phyloP scores from a whole-genome alignment of 2,329 filamentous ascomycete species.

The Sclerotinia sclerotiorum region DNA sequence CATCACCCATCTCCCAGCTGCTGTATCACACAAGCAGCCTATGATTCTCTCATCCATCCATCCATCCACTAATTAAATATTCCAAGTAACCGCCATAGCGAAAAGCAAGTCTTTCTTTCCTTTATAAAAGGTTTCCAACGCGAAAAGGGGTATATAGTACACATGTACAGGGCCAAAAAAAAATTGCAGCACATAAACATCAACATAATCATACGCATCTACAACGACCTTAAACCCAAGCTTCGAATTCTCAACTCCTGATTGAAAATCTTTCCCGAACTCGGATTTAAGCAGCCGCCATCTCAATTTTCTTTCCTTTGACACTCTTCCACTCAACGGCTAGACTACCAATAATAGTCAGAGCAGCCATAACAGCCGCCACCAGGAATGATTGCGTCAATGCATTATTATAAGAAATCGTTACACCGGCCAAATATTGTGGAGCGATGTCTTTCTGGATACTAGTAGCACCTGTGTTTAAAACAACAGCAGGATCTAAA shows the following conservation, averaged over 20 bases:
- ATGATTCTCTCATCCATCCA: no score
- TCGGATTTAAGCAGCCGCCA: constrained; percentile 32
- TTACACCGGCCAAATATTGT: constrained; percentile 53
- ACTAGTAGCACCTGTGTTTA: constrained; percentile 57
- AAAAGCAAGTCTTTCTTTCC: not conserved
- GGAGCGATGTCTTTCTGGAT: constrained; percentile 54
- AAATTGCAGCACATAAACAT: not conserved
- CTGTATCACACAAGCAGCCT: not conserved
- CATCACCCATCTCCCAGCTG: not conserved
- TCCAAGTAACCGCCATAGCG: not conserved
- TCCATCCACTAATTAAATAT: not conserved
- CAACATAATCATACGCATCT: not conserved
- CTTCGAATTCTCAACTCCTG: not conserved
- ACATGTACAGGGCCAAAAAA: not conserved
- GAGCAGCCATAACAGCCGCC: constrained; percentile 29
- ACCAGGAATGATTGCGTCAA: constrained; percentile 57
- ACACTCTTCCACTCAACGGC: constrained; percentile 47
- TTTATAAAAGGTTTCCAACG: not conserved
- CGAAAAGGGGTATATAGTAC: constrained; percentile 14
- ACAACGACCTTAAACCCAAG: not conserved
- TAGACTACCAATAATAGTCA: constrained; percentile 15
- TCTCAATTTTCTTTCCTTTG: constrained; percentile 44
- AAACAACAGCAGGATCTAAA: constrained; percentile 46
- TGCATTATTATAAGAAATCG: constrained; percentile 58
- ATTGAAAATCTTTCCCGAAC: not conserved